These are phyloP conservation scores for Lipomyces mesembrius DNA, from an alignment of 805 yeast genomes.

Conservation along the genomic window DNA sequence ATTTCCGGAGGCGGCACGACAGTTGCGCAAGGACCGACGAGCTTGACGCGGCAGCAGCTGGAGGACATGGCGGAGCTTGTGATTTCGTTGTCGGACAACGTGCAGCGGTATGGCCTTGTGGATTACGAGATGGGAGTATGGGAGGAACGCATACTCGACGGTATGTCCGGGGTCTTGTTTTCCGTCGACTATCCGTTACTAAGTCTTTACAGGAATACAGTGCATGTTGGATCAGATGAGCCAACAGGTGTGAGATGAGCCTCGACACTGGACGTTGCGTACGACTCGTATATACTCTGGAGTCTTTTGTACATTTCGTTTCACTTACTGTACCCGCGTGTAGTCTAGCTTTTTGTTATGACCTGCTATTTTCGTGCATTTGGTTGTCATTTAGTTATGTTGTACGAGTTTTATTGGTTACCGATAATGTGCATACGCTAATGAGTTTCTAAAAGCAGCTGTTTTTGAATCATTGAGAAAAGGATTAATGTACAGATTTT, in stretches of 20 bases:
- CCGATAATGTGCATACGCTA: background rate
- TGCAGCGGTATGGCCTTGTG: conserved; percentile 31
- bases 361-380: background rate
- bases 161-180: conserved; percentile 4
- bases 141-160: conserved; percentile 30
- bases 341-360: background rate
- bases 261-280: background rate
- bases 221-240: background rate
- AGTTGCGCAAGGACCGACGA: background rate
- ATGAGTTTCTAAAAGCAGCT: background rate
- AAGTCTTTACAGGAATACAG: background rate
- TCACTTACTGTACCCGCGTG: no score
- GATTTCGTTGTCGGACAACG: conserved; percentile 18
- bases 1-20: background rate
- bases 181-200: background rate
- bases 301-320: background rate
- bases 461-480: background rate
- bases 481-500: background rate
- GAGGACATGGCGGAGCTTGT: conserved; percentile 18
- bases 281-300: background rate
- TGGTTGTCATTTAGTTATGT: background rate
- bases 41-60: conserved; percentile 16
- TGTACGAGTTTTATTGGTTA: background rate
- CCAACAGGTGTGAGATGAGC: background rate
- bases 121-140: conserved; percentile 35